Evolutionary conservation across 371 early-diverging fungal genomes (phyloP).

Genomic region (Blakeslea trispora): DNA sequence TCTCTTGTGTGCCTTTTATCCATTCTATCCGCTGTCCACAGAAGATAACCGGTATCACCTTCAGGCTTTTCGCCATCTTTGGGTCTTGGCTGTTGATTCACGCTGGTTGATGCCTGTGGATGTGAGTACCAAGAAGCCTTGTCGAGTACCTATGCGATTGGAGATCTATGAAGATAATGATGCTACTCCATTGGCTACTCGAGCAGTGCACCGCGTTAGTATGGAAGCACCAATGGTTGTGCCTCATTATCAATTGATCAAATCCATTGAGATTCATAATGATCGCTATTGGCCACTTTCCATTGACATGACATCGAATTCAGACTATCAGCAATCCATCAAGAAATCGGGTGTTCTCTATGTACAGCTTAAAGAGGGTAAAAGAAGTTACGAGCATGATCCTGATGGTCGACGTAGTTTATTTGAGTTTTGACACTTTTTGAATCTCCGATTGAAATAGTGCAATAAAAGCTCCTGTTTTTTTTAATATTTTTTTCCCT

Average conservation of each 20-base stretch:
- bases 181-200: not conserved
- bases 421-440: not conserved
- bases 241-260: slow-evolving; percentile 58
- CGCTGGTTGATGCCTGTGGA: slow-evolving; percentile 79
- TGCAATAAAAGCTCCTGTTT: too few species aligned
- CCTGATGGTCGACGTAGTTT: not conserved
- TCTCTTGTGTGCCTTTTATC: slow-evolving; percentile 76
- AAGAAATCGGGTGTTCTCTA: slow-evolving; percentile 38
- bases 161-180: slow-evolving; percentile 32
- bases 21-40: slow-evolving; percentile 69
- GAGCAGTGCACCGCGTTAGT: slow-evolving; percentile 20
- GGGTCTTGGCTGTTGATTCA: slow-evolving; percentile 81
- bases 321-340: slow-evolving; percentile 29
- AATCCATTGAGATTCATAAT: slow-evolving; percentile 53
- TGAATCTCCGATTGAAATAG: too few species aligned
- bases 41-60: slow-evolving; percentile 77
- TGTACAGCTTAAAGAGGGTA: slow-evolving; percentile 23
- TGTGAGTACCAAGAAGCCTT: slow-evolving; percentile 56
- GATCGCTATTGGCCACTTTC: slow-evolving; percentile 64
- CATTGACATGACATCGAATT: slow-evolving; percentile 44
- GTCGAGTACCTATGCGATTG: slow-evolving; percentile 56
- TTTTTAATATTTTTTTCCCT: too few species aligned
- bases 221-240: slow-evolving; percentile 68
- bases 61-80: slow-evolving; percentile 86
- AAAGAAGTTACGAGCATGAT: not conserved